Percentiles rank a stretch among this genome's conserved stretches.
phyloP scores from a whole-genome alignment of 371 early-diverging fungal genomes.

The Chytridiales sp. region DNA sequence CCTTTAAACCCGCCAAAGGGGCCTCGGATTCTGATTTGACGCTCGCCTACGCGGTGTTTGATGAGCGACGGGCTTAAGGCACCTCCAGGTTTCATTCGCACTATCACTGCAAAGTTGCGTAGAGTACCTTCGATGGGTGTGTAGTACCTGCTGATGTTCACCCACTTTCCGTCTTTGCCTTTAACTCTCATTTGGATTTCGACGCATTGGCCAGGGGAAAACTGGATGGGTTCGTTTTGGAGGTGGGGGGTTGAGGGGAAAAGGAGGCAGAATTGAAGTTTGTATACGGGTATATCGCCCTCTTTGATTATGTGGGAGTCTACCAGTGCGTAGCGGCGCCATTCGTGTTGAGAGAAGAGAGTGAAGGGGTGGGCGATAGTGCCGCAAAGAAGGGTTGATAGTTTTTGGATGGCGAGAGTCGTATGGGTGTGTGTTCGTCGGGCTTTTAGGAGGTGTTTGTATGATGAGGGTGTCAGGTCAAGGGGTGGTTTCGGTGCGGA shows the following conservation, averaged over 20 bases:
- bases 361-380: too few species aligned
- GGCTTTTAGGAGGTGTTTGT: too few species aligned
- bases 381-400: constrained; percentile 34
- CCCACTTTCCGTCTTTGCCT: too few species aligned
- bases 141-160: constrained; percentile 37
- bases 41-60: constrained; percentile 32
- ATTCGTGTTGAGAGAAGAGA: too few species aligned
- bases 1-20: constrained; percentile 38
- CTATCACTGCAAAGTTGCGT: constrained; percentile 29
- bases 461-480: too few species aligned
- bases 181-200: constrained; percentile 33
- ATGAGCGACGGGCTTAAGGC: constrained; percentile 14
- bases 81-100: constrained; percentile 25
- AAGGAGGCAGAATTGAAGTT: constrained; percentile 29
- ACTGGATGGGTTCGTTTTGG: constrained; percentile 26
- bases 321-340: too few species aligned
- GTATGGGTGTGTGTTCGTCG: constrained; percentile 46
- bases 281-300: too few species aligned
- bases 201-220: constrained; percentile 44
- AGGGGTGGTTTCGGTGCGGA: too few species aligned
- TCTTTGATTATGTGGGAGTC: too few species aligned
- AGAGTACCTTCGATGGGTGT: constrained; percentile 37
- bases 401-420: constrained; percentile 40
- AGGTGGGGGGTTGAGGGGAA: constrained; percentile 47
- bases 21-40: constrained; percentile 46